These are phyloP conservation scores for Eutrema heterophyllum DNA, from an alignment of 345 rosid genomes.

Conservation along the genomic window DNA sequence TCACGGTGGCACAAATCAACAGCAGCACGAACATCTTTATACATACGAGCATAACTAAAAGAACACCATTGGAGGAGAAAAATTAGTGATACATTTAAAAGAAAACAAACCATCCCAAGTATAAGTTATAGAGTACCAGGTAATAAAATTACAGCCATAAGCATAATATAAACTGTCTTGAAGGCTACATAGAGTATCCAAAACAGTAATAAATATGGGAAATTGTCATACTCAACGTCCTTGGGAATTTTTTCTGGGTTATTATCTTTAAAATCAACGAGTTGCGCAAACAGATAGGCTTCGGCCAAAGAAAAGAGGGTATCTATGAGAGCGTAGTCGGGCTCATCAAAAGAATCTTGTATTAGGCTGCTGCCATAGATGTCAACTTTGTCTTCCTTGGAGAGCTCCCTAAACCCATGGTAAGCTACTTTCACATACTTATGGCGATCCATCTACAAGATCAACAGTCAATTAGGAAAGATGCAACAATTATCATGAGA, in stretches of 20 bases:
- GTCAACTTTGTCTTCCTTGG: constrained; percentile 88
- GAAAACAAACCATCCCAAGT: neutral
- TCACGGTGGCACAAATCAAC: constrained; percentile 99
- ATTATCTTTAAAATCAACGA: constrained; percentile 82
- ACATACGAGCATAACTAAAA: constrained; percentile 73
- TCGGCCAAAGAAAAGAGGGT: constrained; percentile 96
- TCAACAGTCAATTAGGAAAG: constrained; percentile 7
- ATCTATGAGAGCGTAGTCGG: constrained; percentile 94
- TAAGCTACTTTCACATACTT: constrained; percentile 97
- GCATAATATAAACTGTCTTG: neutral
- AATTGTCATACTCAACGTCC: constrained; percentile 59
- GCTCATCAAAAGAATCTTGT: constrained; percentile 92
- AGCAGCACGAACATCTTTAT: constrained; percentile 91
- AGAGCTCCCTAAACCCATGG: constrained; percentile 89
- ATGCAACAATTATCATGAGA: neutral
- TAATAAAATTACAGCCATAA: neutral
- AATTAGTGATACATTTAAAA: neutral
- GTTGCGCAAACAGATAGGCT: constrained; percentile 95
- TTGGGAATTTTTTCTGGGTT: constrained; percentile 63
- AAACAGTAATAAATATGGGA: neutral
- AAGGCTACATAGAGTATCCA: neutral
- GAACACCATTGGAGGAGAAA: neutral
- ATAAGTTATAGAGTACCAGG: neutral
- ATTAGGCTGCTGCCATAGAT: constrained; percentile 77
- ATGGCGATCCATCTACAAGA: constrained; percentile 89